These are phyloP conservation scores for Nigrospora osmanthi DNA, from an alignment of 2,329 filamentous ascomycete genomes.

Conservation along the genomic window DNA sequence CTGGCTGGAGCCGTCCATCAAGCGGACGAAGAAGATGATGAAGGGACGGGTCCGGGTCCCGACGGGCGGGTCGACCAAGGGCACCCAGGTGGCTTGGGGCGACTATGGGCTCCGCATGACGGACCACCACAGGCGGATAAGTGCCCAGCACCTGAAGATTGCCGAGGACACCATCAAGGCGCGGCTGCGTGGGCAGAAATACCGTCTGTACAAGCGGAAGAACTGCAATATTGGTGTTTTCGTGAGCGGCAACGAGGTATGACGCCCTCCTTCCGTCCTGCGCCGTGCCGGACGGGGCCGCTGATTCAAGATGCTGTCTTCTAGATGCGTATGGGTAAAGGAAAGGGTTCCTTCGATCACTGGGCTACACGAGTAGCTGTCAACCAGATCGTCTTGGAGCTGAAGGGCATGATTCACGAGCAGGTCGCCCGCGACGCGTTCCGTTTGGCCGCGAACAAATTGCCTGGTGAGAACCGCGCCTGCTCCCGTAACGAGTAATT, in stretches of 20 bases:
- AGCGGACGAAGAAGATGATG: constrained; percentile 79
- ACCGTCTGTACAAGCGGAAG: constrained; percentile 84
- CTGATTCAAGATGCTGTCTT: not conserved
- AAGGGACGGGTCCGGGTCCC: constrained; percentile 84
- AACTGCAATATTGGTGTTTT: constrained; percentile 93
- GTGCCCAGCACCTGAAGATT: constrained; percentile 76
- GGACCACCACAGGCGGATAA: constrained; percentile 88
- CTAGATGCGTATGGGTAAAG: constrained; percentile 94
- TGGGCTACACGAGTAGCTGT: constrained; percentile 89
- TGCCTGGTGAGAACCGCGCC: constrained; percentile 64
- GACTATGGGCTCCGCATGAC: constrained; percentile 91
- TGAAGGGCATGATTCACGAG: constrained; percentile 89
- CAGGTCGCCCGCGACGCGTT: constrained; percentile 91
- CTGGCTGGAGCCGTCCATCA: constrained; percentile 74
- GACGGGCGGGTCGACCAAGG: constrained; percentile 84
- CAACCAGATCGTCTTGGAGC: constrained; percentile 85
- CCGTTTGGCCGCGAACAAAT: constrained; percentile 85
- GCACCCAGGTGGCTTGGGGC: constrained; percentile 93
- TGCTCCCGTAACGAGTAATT: too few relatives aligned
- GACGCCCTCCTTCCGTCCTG: constrained; percentile 11
- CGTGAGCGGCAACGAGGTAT: constrained; percentile 83
- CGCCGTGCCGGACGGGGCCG: not conserved
- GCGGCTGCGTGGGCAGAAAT: constrained; percentile 82
- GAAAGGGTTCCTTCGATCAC: constrained; percentile 94
- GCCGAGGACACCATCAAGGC: constrained; percentile 91